These are phyloP conservation scores for Dactylella cylindrospora DNA, from an alignment of 2,329 filamentous ascomycete genomes.

Conservation along the genomic window DNA sequence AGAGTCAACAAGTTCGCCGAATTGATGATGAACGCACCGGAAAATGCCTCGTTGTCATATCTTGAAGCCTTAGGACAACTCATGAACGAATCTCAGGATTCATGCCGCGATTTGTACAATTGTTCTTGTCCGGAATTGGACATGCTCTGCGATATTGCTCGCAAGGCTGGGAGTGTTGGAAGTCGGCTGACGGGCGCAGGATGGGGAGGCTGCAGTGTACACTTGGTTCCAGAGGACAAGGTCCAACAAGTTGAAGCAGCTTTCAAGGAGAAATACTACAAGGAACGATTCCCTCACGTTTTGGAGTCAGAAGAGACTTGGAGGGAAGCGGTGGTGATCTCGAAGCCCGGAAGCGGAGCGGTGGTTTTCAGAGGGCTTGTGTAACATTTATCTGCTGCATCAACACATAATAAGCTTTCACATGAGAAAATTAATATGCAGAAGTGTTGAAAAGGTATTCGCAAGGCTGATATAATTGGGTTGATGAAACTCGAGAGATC, in stretches of 20 bases:
- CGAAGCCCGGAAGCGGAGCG: constrained; percentile 73
- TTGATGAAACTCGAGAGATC: too few relatives aligned
- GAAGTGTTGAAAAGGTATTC: too few relatives aligned
- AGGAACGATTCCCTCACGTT: constrained; percentile 67
- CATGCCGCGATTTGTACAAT: constrained; percentile 82
- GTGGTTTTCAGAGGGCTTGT: constrained; percentile 47
- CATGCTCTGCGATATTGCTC: constrained; percentile 77
- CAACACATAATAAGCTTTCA: too few relatives aligned
- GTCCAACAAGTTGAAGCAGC: constrained; percentile 75
- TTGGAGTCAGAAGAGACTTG: constrained; percentile 67
- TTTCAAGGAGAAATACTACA: constrained; percentile 80
- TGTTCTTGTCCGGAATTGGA: constrained; percentile 94
- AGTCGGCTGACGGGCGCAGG: constrained; percentile 87
- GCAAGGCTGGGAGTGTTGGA: constrained; percentile 76
- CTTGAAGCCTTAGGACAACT: constrained; percentile 73
- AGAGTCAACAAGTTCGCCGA: constrained; percentile 81
- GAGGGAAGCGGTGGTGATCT: constrained; percentile 80
- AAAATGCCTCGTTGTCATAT: constrained; percentile 65
- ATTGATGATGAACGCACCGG: constrained; percentile 60
- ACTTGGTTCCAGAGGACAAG: constrained; percentile 81
- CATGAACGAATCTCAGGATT: constrained; percentile 86
- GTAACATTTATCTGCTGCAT: too few relatives aligned
- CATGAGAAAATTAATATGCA: too few relatives aligned
- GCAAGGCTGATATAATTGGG: too few relatives aligned
- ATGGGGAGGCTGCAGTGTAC: constrained; percentile 95